A percentile compares a stretch with the other conserved stretches of the same genome.
phyloP scores from a whole-genome alignment of 2,329 filamentous ascomycete genomes.

The Trichoderma gracile region DNA sequence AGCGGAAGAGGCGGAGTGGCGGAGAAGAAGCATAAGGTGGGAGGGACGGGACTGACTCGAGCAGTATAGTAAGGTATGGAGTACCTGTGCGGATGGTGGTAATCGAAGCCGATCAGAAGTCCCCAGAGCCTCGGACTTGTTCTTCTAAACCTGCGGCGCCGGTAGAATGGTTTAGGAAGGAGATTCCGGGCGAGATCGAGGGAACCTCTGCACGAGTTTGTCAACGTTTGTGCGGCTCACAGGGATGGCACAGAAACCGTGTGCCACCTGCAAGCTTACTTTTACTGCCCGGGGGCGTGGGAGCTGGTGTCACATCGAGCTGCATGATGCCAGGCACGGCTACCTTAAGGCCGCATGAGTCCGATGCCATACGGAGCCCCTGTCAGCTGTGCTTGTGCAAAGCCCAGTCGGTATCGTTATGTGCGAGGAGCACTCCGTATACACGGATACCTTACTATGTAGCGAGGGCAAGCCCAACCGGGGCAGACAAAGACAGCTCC shows the following conservation, averaged over 20 bases:
- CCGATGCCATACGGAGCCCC: not conserved
- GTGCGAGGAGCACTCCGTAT: not conserved
- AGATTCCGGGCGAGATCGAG: slow-evolving; percentile 15
- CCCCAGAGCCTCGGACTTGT: not conserved
- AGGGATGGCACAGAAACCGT: not conserved
- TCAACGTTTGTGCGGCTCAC: not conserved
- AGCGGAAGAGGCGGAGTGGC: slow-evolving; percentile 12
- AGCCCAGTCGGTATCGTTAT: too few relatives aligned
- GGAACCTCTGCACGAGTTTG: slow-evolving; percentile 9
- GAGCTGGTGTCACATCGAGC: slow-evolving; percentile 16
- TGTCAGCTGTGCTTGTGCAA: not conserved
- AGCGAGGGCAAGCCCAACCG: not conserved
- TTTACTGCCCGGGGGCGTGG: not conserved
- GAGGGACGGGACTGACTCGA: too few relatives aligned
- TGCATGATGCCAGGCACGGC: slow-evolving; percentile 22
- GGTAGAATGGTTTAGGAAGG: slow-evolving; percentile 7
- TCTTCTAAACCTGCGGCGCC: not conserved
- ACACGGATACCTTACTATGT: not conserved
- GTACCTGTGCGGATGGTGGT: too few relatives aligned
- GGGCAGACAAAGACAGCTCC: not conserved
- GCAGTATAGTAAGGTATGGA: too few relatives aligned
- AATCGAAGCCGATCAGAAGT: too few relatives aligned
- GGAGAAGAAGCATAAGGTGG: not conserved
- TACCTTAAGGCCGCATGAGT: slow-evolving; percentile 13
- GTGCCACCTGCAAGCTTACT: slow-evolving; percentile 5